A percentile compares a stretch with the other conserved stretches of the same genome.
Conservation (phyloP, 495 filamentous ascomycete species). For the Trichoderma gamsii region DNA sequence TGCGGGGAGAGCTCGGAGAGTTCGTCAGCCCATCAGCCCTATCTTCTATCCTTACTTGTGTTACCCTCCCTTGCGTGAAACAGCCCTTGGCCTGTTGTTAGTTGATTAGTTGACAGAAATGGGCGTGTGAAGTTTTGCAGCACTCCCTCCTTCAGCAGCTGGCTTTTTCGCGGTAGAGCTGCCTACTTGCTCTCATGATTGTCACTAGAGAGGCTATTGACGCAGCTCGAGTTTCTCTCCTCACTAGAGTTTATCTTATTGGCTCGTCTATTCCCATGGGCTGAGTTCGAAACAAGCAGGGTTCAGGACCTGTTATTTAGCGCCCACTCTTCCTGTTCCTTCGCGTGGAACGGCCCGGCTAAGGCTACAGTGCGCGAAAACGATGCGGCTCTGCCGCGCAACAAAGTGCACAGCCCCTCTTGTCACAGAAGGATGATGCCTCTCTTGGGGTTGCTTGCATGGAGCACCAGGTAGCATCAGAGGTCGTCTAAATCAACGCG, state of each 20-base stretch:
- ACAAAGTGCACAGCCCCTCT: background rate
- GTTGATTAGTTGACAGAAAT: background rate
- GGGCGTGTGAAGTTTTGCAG: too few species aligned
- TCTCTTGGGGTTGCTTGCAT: background rate
- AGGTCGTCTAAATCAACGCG: background rate
- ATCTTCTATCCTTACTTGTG: background rate
- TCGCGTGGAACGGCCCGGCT: constrained; percentile 1
- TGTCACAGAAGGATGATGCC: background rate
- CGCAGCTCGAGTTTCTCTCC: background rate
- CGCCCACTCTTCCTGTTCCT: background rate
- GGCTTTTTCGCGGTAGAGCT: too few species aligned
- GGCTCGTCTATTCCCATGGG: too few species aligned
- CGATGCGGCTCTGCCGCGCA: constrained; percentile 1
- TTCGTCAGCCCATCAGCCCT: background rate
- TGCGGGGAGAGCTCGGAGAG: background rate
- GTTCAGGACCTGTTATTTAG: background rate
- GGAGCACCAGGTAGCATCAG: background rate
- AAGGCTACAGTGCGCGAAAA: background rate
- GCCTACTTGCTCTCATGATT: too few species aligned
- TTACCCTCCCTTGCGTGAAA: background rate
- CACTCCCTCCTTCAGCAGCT: too few species aligned
- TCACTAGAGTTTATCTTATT: too few species aligned
- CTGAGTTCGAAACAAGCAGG: background rate
- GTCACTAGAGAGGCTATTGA: background rate
- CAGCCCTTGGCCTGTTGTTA: background rate